Conservation (phyloP, 345 rosid genomes). For the Sonneratia caseolaris region DNA sequence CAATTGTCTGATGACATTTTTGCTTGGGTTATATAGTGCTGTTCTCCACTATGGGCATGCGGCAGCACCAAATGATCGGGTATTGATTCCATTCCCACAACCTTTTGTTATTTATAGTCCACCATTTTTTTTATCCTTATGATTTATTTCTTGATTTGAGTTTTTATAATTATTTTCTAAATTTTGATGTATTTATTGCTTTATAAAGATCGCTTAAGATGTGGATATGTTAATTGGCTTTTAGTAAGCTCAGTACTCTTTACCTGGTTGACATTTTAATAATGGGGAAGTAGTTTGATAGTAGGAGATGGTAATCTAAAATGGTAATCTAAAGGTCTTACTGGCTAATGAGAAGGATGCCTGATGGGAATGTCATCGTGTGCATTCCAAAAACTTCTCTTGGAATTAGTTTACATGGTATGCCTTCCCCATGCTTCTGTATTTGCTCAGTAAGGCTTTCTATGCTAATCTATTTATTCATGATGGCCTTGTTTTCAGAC, state of each 20-base stretch:
- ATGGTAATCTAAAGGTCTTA: not conserved
- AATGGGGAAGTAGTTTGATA: not conserved
- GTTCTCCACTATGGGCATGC: constrained; percentile 98
- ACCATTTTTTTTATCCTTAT: not conserved
- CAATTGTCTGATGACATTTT: not conserved
- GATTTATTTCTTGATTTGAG: not conserved
- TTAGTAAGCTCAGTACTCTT: not conserved
- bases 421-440: not conserved
- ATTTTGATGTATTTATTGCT: not conserved
- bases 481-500: constrained; percentile 38
- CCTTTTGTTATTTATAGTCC: not conserved
- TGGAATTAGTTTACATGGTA: not conserved
- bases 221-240: not conserved
- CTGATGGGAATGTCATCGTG: not conserved
- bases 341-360: not conserved
- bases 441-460: not conserved
- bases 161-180: not conserved
- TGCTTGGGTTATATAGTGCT: constrained; percentile 37
- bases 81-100: constrained; percentile 14
- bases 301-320: not conserved
- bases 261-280: not conserved
- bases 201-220: not conserved
- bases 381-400: not conserved
- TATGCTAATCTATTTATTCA: not conserved
- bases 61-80: constrained; percentile 98